These are phyloP conservation scores for Aureobasidium pullulans DNA, from an alignment of 2,329 filamentous ascomycete species.

Conservation along the genomic window DNA sequence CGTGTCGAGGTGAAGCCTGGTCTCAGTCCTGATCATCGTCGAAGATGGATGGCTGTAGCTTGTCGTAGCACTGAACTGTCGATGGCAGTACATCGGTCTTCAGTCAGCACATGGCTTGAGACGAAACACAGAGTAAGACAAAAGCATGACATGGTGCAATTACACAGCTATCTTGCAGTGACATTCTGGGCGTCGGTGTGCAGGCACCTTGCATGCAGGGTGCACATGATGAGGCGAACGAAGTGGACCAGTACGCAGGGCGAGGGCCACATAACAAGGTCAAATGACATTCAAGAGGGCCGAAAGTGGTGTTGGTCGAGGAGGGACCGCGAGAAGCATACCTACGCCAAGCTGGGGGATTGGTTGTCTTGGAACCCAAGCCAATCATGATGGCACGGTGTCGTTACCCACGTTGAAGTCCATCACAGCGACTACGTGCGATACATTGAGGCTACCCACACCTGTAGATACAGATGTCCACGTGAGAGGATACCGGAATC, in stretches of 20 bases:
- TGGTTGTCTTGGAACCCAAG: not conserved
- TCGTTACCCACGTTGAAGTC: not conserved
- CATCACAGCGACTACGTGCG: not conserved
- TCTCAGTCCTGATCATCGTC: too few relatives aligned
- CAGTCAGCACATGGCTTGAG: not conserved
- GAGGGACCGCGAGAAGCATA: not conserved
- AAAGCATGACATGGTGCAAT: not conserved
- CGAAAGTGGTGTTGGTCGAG: not conserved
- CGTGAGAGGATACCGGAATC: slow-evolving; percentile 4
- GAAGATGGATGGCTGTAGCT: too few relatives aligned
- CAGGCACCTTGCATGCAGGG: not conserved
- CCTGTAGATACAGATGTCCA: not conserved
- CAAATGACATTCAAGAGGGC: not conserved
- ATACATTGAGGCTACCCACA: not conserved
- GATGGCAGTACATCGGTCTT: not conserved
- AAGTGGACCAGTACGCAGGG: not conserved
- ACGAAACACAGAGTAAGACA: not conserved
- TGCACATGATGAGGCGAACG: not conserved
- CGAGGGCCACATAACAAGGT: not conserved
- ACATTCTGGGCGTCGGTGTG: not conserved
- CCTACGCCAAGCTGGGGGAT: not conserved
- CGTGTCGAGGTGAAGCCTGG: too few relatives aligned
- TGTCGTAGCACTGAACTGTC: too few relatives aligned
- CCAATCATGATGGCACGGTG: slow-evolving; percentile 1
- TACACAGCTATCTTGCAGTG: not conserved